Evolutionary conservation across 1,284 basidiomycete species (phyloP).

Genomic region (Coniophora puteana): DNA sequence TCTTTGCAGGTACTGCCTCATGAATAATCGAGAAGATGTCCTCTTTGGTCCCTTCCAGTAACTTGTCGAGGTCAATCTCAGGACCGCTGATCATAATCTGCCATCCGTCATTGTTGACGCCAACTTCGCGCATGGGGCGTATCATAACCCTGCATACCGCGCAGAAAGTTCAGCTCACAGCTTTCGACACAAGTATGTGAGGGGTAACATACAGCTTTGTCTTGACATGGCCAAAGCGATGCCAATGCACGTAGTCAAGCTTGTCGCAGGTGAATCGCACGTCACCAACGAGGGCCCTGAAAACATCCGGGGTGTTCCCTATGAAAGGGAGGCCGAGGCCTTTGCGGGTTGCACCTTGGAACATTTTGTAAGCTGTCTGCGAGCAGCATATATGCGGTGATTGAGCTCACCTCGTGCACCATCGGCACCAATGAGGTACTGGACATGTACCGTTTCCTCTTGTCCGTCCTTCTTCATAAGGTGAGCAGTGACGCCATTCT

Average conservation of each 20-base stretch:
- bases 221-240: slow-evolving; percentile 22
- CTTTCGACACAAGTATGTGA: background rate
- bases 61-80: background rate
- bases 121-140: slow-evolving; percentile 12
- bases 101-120: slow-evolving; percentile 7
- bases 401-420: slow-evolving; percentile 13
- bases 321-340: slow-evolving; percentile 17
- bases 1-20: slow-evolving; percentile 11
- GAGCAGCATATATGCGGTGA: background rate
- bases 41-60: background rate
- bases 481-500: slow-evolving; percentile 8
- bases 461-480: slow-evolving; percentile 7
- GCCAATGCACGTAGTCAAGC: slow-evolving; percentile 17
- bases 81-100: background rate
- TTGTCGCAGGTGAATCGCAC: slow-evolving; percentile 9
- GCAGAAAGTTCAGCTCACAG: slow-evolving; percentile 8
- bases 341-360: slow-evolving; percentile 14
- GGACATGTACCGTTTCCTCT: slow-evolving; percentile 10
- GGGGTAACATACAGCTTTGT: background rate
- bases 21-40: slow-evolving; percentile 10
- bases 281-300: slow-evolving; percentile 14
- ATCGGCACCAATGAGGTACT: slow-evolving; percentile 15
- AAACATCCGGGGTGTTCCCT: slow-evolving; percentile 11
- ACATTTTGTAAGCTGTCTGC: background rate
- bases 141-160: slow-evolving; percentile 6